A percentile compares a stretch with the other conserved stretches of the same genome.
These are phyloP conservation scores for Aureobasidium leucospermi DNA, from an alignment of 2,329 filamentous ascomycete genomes.

Conservation along the genomic window DNA sequence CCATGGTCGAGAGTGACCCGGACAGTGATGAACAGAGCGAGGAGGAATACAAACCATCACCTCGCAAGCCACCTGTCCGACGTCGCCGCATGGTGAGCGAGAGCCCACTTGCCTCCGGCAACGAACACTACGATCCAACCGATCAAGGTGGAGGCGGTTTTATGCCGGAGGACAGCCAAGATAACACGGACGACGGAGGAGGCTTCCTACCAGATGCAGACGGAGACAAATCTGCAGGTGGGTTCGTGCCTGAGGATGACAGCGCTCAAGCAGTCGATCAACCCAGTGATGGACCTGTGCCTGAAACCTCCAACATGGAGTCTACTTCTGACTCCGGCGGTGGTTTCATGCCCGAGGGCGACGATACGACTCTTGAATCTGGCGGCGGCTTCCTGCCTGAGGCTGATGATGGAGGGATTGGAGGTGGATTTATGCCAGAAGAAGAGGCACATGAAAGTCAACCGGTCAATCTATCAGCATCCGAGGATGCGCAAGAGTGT, in stretches of 20 bases:
- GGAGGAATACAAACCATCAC: conserved; percentile 9
- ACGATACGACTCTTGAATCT: background rate
- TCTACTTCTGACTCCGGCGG: conserved; percentile 21
- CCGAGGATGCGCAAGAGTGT: background rate
- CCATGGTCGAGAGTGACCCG: conserved; percentile 3
- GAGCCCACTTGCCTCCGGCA: background rate
- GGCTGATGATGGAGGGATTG: background rate
- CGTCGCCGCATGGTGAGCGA: conserved; percentile 1
- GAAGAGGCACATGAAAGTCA: background rate
- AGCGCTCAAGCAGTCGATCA: conserved; percentile 23
- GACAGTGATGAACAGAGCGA: conserved; percentile 10
- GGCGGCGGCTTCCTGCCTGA: conserved; percentile 18
- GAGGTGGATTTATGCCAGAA: conserved; percentile 20
- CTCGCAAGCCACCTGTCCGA: background rate
- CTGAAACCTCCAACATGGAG: conserved; percentile 11
- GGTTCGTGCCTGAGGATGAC: conserved; percentile 17
- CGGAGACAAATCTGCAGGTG: conserved; percentile 15
- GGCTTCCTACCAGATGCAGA: background rate
- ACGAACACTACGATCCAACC: background rate
- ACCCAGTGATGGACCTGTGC: conserved; percentile 11
- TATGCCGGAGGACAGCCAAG: background rate
- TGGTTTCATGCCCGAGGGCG: conserved; percentile 23
- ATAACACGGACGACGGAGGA: background rate
- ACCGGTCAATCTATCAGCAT: background rate
- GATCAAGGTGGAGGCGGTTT: background rate